Percentiles rank a stretch among this genome's conserved stretches.
phyloP scores from a whole-genome alignment of 2,329 filamentous ascomycete species.

The Aspergillus fijiensis region DNA sequence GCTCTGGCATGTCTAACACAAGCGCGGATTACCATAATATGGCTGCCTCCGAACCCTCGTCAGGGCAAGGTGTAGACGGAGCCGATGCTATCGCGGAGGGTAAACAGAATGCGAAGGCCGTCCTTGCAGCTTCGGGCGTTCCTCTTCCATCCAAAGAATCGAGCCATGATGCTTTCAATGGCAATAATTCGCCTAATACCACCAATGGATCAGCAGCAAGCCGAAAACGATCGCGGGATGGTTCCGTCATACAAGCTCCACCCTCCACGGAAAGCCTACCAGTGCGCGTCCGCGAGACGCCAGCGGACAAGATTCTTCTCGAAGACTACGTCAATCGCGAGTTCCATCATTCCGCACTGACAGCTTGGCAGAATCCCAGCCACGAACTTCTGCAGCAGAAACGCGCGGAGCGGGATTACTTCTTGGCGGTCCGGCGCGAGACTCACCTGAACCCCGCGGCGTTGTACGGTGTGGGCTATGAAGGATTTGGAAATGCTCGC shows the following conservation, averaged over 20 bases:
- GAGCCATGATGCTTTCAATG: conserved; percentile 31
- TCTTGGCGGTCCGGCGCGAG: conserved; percentile 63
- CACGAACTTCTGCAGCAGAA: conserved; percentile 62
- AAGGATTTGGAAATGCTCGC: conserved; percentile 81
- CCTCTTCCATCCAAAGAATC: conserved; percentile 29
- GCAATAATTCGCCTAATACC: conserved; percentile 27
- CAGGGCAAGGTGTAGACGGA: conserved; percentile 30
- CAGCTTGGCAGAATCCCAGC: conserved; percentile 52
- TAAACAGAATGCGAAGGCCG: conserved; percentile 61
- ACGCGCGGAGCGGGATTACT: conserved; percentile 68
- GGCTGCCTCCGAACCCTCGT: conserved; percentile 19
- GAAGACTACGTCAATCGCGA: conserved; percentile 67
- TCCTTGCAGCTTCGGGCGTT: conserved; percentile 54
- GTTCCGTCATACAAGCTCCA: conserved; percentile 52
- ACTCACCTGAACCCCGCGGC: conserved; percentile 57
- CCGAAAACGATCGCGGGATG: conserved; percentile 61
- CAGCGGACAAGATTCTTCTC: conserved; percentile 53
- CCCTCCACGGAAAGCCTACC: conserved; percentile 30
- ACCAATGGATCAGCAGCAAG: conserved; percentile 52
- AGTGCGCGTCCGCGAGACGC: conserved; percentile 43
- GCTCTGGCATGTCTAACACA: conserved; percentile 25
- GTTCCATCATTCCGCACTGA: conserved; percentile 57
- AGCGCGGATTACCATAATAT: conserved; percentile 23
- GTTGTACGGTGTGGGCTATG: conserved; percentile 72
- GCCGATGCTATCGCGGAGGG: conserved; percentile 55